phyloP scores from a whole-genome alignment of 768 basidiomycete species.

The Pulveroboletus sp. region DNA sequence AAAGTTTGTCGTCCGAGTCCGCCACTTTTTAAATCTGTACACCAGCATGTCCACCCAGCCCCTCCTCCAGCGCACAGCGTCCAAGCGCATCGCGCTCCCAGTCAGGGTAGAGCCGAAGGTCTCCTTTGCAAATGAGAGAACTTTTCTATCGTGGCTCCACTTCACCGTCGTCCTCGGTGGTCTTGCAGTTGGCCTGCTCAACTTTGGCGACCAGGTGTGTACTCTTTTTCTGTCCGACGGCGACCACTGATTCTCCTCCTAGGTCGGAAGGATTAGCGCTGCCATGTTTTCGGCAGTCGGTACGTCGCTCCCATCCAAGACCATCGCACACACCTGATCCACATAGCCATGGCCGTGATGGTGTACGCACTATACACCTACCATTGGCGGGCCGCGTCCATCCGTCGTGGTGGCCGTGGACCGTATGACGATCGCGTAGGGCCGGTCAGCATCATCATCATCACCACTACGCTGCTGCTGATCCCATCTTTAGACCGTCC shows the following conservation, averaged over 20 bases:
- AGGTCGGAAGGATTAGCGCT: slow-evolving; percentile 95
- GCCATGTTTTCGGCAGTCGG: slow-evolving; percentile 96
- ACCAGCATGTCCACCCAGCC: slow-evolving; percentile 91
- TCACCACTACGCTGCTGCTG: slow-evolving; percentile 12
- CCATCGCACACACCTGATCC: slow-evolving; percentile 9
- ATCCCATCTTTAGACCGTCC: slow-evolving; percentile 55
- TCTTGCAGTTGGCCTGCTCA: slow-evolving; percentile 90
- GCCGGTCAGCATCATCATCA: slow-evolving; percentile 60
- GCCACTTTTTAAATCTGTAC: not conserved
- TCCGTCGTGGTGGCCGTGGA: slow-evolving; percentile 85
- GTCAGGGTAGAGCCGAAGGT: slow-evolving; percentile 94
- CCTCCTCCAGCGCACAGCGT: slow-evolving; percentile 88
- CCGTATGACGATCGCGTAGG: slow-evolving; percentile 97
- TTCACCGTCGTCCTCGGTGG: slow-evolving; percentile 98
- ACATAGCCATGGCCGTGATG: slow-evolving; percentile 93
- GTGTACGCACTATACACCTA: slow-evolving; percentile 92
- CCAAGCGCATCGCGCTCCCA: slow-evolving; percentile 94
- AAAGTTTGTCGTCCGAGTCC: not conserved
- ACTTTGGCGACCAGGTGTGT: slow-evolving; percentile 92
- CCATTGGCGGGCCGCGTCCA: slow-evolving; percentile 94
- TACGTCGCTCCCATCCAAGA: slow-evolving; percentile 35
- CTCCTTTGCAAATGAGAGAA: slow-evolving; percentile 91
- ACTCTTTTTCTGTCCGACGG: too few relatives aligned
- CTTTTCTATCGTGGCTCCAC: slow-evolving; percentile 98
- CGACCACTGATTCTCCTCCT: slow-evolving; percentile 2